These are phyloP conservation scores for Puccinia novopanici DNA, from an alignment of 1,284 basidiomycete genomes.

Conservation along the genomic window DNA sequence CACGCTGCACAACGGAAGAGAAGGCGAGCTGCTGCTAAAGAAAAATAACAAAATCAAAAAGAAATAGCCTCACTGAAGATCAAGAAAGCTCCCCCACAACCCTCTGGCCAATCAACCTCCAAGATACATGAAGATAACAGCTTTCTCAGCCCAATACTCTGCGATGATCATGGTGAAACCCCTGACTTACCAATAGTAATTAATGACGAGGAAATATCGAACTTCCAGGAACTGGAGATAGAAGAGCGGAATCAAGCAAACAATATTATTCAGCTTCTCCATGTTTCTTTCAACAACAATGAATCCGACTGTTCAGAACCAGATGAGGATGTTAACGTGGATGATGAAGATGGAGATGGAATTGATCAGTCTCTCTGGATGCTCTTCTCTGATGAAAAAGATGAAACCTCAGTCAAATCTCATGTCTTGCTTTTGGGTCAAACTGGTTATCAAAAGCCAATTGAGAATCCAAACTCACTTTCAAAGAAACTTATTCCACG, in stretches of 20 bases:
- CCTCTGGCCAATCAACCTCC: not conserved
- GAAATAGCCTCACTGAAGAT: not conserved
- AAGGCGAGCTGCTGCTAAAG: not conserved
- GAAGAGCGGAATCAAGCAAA: constrained; percentile 3
- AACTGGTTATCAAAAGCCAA: constrained; percentile 4
- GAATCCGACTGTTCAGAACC: not conserved
- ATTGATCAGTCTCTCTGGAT: not conserved
- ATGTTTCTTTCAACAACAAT: not conserved
- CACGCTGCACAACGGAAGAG: not conserved
- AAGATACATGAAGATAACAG: not conserved
- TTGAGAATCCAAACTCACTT: not conserved
- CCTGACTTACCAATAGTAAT: not conserved
- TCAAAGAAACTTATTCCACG: not conserved
- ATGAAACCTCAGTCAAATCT: not conserved
- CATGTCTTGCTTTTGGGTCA: not conserved
- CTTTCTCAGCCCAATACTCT: not conserved
- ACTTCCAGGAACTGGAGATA: constrained; percentile 7
- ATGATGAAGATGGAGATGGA: constrained; percentile 2
- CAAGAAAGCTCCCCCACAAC: not conserved
- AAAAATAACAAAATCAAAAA: not conserved
- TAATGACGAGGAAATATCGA: not conserved
- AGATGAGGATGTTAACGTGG: not conserved
- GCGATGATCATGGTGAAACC: not conserved
- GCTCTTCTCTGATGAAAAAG: not conserved
- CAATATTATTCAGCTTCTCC: not conserved